These are phyloP conservation scores for Prunus mira DNA, from an alignment of 306 rosid species.

Conservation along the genomic window DNA sequence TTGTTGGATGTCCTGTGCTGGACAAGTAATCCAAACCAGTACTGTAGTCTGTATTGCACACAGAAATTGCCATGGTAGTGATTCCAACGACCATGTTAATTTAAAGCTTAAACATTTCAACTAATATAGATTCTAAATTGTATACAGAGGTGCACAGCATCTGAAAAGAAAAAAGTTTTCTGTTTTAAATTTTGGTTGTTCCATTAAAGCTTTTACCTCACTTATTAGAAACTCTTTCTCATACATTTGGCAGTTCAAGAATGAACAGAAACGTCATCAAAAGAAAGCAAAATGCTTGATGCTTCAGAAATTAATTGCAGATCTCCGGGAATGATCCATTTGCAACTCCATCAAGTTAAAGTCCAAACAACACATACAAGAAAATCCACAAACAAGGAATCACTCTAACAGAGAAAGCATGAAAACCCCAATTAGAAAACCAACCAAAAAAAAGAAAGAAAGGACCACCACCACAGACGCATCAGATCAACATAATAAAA, in stretches of 20 bases:
- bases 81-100: slow-evolving; percentile 14
- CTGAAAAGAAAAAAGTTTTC: neutral
- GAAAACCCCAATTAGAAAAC: slow-evolving; percentile 7
- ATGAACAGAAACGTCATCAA: slow-evolving; percentile 14
- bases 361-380: slow-evolving; percentile 16
- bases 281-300: slow-evolving; percentile 23
- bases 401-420: slow-evolving; percentile 21
- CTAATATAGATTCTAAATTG: slow-evolving; percentile 22
- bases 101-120: slow-evolving; percentile 18
- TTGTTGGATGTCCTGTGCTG: slow-evolving; percentile 9
- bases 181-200: neutral
- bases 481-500: slow-evolving; percentile 55
- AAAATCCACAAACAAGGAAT: slow-evolving; percentile 11
- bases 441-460: slow-evolving; percentile 12
- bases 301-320: slow-evolving; percentile 30
- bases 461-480: slow-evolving; percentile 30
- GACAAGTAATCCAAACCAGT: slow-evolving; percentile 9
- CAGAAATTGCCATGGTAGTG: slow-evolving; percentile 4
- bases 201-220: slow-evolving; percentile 18
- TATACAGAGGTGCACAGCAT: slow-evolving; percentile 3
- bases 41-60: neutral
- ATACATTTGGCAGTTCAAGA: slow-evolving; percentile 13
- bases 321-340: slow-evolving; percentile 36
- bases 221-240: slow-evolving; percentile 21
- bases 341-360: slow-evolving; percentile 22